Base-by-base conservation (phyloP, 1,139 yeast genomes). In the Sugiyamaella pinicola region DNA sequence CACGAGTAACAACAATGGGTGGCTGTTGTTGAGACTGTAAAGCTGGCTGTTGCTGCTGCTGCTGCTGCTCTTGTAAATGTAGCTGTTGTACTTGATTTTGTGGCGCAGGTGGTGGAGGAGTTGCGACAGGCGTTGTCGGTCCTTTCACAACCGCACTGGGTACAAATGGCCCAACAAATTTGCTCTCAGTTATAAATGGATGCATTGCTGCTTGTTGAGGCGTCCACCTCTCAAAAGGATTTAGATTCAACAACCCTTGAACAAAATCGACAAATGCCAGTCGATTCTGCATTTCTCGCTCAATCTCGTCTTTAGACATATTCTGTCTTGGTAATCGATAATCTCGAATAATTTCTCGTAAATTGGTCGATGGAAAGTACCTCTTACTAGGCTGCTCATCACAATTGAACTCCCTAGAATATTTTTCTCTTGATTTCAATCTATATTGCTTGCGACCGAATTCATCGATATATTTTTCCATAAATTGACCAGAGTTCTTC, bases 131-230 rank as follows among this genome's bases (percentile, higher is more conserved):
- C 21, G 34, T 29, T 21, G 34, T 19, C 2, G 38, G 33, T 9
- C 33, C 44, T 40, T 51, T 58, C 6, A 47, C 42, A 22, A 35
- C 43, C 26, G 51, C 47, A 38, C 57, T 53, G 9, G 72, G 69
- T 29, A 68, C 68, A 59, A 62, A 72, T n/a, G 73, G 74, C 2
- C 69, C 69, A 7, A 60, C 59, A 51, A 64, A 70, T 58, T 62
- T 64, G 42, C 64, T 57, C 40, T 68, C 71, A 8, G 85, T 85
- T 18, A 93, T 82, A 69, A 95, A 93, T 0, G 98, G 98, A 71
- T 95, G 99, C 70, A 83, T 76, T 21, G 86, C 76, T 0, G 98
- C 99, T 68, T 93, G 97, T 62, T 89, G 96, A 9, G 99, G 99
- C 0, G 97, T 89, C 84, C 96, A 85, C 62, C 99, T 79, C 68